A percentile compares a stretch with the other conserved stretches of the same genome.
phyloP scores from a whole-genome alignment of 202 grass and related monocot species.

The Carex arenaria region DNA sequence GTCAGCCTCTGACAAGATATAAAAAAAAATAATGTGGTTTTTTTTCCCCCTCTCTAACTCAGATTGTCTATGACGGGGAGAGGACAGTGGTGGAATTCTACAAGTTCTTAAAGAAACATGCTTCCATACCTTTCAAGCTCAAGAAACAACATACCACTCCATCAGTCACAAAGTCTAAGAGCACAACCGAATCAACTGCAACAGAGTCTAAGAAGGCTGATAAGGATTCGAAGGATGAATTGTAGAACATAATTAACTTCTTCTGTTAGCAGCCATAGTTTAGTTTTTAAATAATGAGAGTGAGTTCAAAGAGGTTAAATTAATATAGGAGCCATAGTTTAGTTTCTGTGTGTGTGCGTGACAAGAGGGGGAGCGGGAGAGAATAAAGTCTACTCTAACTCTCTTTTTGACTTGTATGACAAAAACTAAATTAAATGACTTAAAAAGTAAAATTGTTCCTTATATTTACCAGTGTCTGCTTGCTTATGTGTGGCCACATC shows the following conservation, averaged over 20 bases:
- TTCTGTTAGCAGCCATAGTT: background rate
- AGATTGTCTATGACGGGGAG: slow-evolving; percentile 69
- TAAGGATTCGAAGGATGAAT: slow-evolving; percentile 62
- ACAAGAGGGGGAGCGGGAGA: background rate
- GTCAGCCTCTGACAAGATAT: no score
- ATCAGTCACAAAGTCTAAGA: slow-evolving; percentile 20
- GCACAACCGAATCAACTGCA: background rate
- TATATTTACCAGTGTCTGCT: background rate
- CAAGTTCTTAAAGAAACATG: slow-evolving; percentile 89
- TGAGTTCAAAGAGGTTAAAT: slow-evolving; percentile 10
- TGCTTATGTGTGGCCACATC: no score
- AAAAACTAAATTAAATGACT: background rate
- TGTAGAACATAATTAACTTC: slow-evolving; percentile 35
- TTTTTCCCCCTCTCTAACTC: background rate
- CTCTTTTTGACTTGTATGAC: background rate
- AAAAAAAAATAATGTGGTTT: background rate
- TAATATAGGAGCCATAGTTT: background rate
- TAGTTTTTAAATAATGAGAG: slow-evolving; percentile 20
- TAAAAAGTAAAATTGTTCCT: background rate
- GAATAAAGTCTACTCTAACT: background rate
- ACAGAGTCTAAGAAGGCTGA: background rate
- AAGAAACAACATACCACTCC: slow-evolving; percentile 32
- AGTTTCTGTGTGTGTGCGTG: no score
- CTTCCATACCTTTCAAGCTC: slow-evolving; percentile 82
- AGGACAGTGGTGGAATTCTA: slow-evolving; percentile 81